A percentile compares a stretch with the other conserved stretches of the same genome.
phyloP scores from a whole-genome alignment of 768 basidiomycete genomes.

The Lactifluus volemus region DNA sequence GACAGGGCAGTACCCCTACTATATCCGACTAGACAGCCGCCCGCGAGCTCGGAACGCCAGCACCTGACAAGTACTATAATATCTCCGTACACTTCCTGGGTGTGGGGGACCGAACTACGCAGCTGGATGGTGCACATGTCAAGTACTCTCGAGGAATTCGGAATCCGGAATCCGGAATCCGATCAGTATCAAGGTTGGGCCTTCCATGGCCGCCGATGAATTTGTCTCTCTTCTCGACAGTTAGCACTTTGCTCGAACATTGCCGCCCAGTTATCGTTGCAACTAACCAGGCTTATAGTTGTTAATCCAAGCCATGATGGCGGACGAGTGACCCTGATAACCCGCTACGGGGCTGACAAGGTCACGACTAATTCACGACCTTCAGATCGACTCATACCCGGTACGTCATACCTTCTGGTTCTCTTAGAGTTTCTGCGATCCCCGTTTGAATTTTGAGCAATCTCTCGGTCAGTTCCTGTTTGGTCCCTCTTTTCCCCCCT shows the following conservation, averaged over 20 bases:
- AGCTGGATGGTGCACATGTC: conserved; percentile 87
- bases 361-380: conserved; percentile 29
- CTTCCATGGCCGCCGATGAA: conserved; percentile 74
- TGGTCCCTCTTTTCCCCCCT: no score
- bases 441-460: conserved; percentile 89
- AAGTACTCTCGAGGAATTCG: conserved; percentile 91
- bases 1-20: conserved; percentile 53
- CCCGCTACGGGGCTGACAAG: conserved; percentile 87
- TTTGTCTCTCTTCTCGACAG: conserved; percentile 67
- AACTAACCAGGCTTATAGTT: conserved; percentile 37
- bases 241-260: conserved; percentile 30
- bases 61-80: conserved; percentile 59
- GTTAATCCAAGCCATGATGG: conserved; percentile 79
- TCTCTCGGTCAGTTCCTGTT: conserved; percentile 57
- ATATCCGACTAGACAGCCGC: conserved; percentile 23
- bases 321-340: conserved; percentile 85
- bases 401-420: conserved; percentile 48
- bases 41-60: background rate
- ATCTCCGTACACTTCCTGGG: conserved; percentile 92
- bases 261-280: background rate
- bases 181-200: conserved; percentile 94
- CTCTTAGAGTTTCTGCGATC: conserved; percentile 82
- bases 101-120: conserved; percentile 94
- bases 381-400: conserved; percentile 64
- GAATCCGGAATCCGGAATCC: conserved; percentile 90